A percentile compares a stretch with the other conserved stretches of the same genome.
Conservation (phyloP, 345 rosid genomes). For the Eutrema yunnanense region DNA sequence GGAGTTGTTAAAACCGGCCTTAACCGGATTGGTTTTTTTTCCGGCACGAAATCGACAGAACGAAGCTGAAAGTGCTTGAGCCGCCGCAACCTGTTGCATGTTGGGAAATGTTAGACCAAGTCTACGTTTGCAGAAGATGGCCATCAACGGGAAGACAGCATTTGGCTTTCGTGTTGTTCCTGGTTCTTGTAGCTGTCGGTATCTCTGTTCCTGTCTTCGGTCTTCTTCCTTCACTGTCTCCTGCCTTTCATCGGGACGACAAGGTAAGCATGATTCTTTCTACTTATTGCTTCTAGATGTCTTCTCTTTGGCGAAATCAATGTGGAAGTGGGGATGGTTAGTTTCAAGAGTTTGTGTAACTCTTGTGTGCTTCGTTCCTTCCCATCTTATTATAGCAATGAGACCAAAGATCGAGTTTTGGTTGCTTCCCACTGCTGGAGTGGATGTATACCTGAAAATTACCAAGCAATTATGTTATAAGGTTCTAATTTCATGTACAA, state of each 20-base stretch:
- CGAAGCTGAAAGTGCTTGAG: neutral
- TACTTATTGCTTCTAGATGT: neutral
- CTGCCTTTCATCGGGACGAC: neutral
- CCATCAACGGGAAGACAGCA: constrained; percentile 10
- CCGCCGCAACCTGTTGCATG: neutral
- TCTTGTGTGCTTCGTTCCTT: neutral
- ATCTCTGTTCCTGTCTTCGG: constrained; percentile 57
- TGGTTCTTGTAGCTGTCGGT: constrained; percentile 37
- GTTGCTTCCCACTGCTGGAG: neutral
- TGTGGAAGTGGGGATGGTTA: neutral
- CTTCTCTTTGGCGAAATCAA: no score
- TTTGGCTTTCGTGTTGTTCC: constrained; percentile 7
- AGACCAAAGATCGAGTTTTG: neutral
- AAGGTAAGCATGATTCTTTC: constrained; percentile 28
- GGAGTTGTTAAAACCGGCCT: neutral
- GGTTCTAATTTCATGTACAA: neutral
- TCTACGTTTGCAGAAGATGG: neutral
- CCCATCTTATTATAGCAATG: neutral
- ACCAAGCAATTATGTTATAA: neutral
- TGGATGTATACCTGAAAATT: neutral
- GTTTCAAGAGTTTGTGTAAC: neutral
- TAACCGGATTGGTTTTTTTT: neutral
- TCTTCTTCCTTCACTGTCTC: constrained; percentile 51
- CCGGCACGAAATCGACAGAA: neutral
- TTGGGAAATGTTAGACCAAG: neutral